Conservation (phyloP, 441 rosid genomes). For the Viola pubescens region DNA sequence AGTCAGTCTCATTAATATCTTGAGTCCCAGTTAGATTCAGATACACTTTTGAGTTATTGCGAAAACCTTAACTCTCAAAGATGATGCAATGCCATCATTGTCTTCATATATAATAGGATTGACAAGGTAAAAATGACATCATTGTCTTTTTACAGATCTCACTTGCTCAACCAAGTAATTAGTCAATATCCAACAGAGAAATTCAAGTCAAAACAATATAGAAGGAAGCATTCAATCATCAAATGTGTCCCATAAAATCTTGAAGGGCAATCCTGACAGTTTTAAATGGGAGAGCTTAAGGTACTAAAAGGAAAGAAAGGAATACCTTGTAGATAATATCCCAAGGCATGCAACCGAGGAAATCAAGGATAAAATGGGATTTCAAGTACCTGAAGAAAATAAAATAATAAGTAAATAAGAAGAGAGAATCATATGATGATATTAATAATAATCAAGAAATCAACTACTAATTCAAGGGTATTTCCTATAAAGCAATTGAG, state of each 20-base stretch:
- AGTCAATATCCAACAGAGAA: not conserved
- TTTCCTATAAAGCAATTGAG: not conserved
- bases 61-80: too few relatives aligned
- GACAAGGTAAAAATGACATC: too few relatives aligned
- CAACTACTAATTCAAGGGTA: not conserved
- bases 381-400: constrained; percentile 62
- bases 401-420: constrained; percentile 5
- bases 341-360: constrained; percentile 90
- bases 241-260: not conserved
- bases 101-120: too few relatives aligned
- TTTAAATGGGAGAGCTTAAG: too few relatives aligned
- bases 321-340: constrained; percentile 78
- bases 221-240: not conserved
- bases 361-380: constrained; percentile 62
- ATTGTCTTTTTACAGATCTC: too few relatives aligned
- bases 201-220: not conserved
- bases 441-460: not conserved
- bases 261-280: not conserved
- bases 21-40: too few relatives aligned
- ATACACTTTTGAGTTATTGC: too few relatives aligned
- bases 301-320: not conserved
- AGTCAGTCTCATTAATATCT: too few relatives aligned
- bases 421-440: not conserved
- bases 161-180: too few relatives aligned
- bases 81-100: too few relatives aligned